Conservation (phyloP, 805 yeast species). For the Candida multigemmis region DNA sequence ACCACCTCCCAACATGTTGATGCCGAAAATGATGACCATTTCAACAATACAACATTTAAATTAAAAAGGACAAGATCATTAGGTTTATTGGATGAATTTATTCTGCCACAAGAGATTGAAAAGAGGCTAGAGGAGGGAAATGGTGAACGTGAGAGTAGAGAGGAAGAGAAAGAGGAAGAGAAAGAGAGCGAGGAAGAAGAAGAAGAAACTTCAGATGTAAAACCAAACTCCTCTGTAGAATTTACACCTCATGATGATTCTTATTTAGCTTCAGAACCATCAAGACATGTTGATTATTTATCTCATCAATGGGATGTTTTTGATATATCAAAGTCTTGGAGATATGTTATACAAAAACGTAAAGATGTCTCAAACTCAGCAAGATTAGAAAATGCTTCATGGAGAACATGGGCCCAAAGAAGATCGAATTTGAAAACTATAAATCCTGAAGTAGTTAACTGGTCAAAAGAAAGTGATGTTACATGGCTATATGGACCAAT, state of each 20-base stretch:
- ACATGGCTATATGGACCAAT: slow-evolving; percentile 97
- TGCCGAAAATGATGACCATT: slow-evolving; percentile 63
- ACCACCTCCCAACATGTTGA: slow-evolving; percentile 60
- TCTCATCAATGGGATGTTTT: slow-evolving; percentile 94
- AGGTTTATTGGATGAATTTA: slow-evolving; percentile 69
- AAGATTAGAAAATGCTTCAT: slow-evolving; percentile 49
- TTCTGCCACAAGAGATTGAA: slow-evolving; percentile 14
- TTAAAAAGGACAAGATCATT: slow-evolving; percentile 75
- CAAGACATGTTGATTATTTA: slow-evolving; percentile 87
- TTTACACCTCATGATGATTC: slow-evolving; percentile 73
- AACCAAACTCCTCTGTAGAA: slow-evolving; percentile 20
- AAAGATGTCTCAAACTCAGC: slow-evolving; percentile 68
- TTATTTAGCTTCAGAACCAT: slow-evolving; percentile 71
- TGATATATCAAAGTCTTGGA: slow-evolving; percentile 93
- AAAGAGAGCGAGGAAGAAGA: slow-evolving; percentile 3
- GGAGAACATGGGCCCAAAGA: slow-evolving; percentile 94
- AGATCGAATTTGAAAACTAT: slow-evolving; percentile 62
- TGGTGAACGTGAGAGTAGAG: background rate
- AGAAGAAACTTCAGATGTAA: slow-evolving; percentile 1
- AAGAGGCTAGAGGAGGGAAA: background rate
- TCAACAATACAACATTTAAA: slow-evolving; percentile 60
- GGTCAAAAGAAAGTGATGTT: slow-evolving; percentile 96
- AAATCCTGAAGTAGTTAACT: slow-evolving; percentile 84
- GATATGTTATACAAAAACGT: slow-evolving; percentile 76
- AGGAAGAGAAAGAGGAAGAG: slow-evolving; percentile 7